Base-by-base conservation (phyloP, 78 protist genomes). In the Andalucia godoyi region DNA sequence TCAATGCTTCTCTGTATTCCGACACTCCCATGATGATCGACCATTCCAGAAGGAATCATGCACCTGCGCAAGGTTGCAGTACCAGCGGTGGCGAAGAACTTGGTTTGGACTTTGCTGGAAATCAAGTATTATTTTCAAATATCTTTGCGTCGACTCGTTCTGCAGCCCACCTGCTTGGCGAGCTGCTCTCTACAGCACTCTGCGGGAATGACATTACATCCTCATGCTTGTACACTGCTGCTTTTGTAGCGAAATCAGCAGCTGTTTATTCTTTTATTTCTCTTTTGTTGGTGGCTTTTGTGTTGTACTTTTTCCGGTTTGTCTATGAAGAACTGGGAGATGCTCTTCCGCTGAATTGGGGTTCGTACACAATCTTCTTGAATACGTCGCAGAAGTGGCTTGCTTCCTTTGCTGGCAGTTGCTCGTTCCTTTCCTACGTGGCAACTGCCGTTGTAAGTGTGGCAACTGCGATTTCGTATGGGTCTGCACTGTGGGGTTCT, bases 301-400 rank as follows among this genome's bases (percentile, higher is more conserved):
- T 80, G 17, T 57, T 86, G 18, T 86, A 73, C 51, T 66, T 86
- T 36, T 86, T 80, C 66, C 67, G 86, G 38, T 9, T 5, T 46
- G 61, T 78, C 62, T 70, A 70, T 68, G 27, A 42, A 7, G 84
- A 78, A 62, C n/a, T n/a, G n/a, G n/a, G n/a, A n/a, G n/a, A n/a
- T n/a, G n/a, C n/a, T n/a, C 67, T 81, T 8, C 92, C 87, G 39
- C 64, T 81, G 49, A 81, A 81, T 59, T 87, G 93, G 1, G 93
- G 93, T 25, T 83, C 83, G 1, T 87, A 87, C 66, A 82, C 72
- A 32, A 72, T 83, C 27, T 69, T 87, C 17, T 68, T 87, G 38
- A 87, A 87, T 54, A 75, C 88, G 6, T 75, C 93, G 0, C 43
- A 76, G 27, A 87, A 87, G 43, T 57, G 34, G 18, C 39, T 75